phyloP scores from a whole-genome alignment of 805 yeast genomes.

The Candida qinlingensis region DNA sequence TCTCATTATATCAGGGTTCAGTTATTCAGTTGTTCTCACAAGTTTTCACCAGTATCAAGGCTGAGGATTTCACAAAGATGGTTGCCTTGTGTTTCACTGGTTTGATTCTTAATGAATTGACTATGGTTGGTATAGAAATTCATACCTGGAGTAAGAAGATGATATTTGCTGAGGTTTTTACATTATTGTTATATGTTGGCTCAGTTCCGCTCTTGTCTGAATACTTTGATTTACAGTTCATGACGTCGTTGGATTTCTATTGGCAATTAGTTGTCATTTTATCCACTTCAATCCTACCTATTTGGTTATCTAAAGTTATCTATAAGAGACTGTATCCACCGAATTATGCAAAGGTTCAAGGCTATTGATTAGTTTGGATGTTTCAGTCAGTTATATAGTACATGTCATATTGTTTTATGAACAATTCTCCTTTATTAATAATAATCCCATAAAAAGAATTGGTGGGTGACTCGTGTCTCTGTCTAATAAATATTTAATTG shows the following conservation, averaged over 20 bases:
- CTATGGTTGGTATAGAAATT: slow-evolving; percentile 90
- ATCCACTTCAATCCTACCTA: slow-evolving; percentile 73
- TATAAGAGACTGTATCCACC: slow-evolving; percentile 84
- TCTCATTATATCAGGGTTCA: slow-evolving; percentile 87
- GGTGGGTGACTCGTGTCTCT: no score
- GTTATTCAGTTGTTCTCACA: slow-evolving; percentile 83
- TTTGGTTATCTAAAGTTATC: slow-evolving; percentile 77
- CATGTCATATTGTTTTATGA: no score
- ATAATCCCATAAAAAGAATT: no score
- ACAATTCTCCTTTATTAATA: no score
- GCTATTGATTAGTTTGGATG: slow-evolving; percentile 33
- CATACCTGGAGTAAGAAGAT: slow-evolving; percentile 85
- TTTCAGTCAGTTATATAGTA: no score
- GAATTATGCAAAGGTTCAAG: slow-evolving; percentile 94
- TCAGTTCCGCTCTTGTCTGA: slow-evolving; percentile 83
- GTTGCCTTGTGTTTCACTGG: slow-evolving; percentile 85
- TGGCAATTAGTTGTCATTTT: slow-evolving; percentile 69
- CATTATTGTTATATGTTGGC: slow-evolving; percentile 59
- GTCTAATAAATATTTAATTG: no score
- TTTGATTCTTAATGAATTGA: slow-evolving; percentile 75
- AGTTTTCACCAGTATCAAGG: slow-evolving; percentile 56
- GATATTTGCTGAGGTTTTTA: slow-evolving; percentile 66
- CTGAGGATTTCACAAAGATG: slow-evolving; percentile 55
- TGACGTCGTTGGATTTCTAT: slow-evolving; percentile 49
- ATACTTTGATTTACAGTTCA: slow-evolving; percentile 72